Evolutionary conservation across 2,329 filamentous ascomycete genomes (phyloP).

Genomic region (Apiospora marii): DNA sequence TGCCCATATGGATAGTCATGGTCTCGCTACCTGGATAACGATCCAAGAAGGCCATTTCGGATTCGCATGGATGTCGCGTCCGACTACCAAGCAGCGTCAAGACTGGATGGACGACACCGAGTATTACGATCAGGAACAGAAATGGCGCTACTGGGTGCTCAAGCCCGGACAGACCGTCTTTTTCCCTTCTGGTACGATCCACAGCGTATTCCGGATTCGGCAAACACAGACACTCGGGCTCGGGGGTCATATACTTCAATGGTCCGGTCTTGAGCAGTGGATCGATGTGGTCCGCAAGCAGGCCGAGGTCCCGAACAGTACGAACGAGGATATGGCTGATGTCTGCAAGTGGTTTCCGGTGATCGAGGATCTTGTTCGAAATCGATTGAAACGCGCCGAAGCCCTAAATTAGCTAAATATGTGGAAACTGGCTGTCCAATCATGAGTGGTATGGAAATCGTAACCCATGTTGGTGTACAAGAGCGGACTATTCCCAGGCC

Average conservation of each 20-base stretch:
- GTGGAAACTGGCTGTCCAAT: too few species aligned
- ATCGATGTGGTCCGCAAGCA: constrained; percentile 40
- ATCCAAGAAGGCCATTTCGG: constrained; percentile 39
- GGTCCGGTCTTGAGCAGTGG: constrained; percentile 43
- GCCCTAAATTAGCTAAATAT: not conserved
- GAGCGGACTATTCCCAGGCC: too few species aligned
- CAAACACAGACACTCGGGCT: constrained; percentile 41
- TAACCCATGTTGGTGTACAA: too few species aligned
- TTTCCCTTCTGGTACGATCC: constrained; percentile 45
- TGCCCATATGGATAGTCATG: constrained; percentile 45
- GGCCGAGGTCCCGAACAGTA: constrained; percentile 39
- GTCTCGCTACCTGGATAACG: constrained; percentile 46
- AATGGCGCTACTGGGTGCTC: constrained; percentile 44
- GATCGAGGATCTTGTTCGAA: constrained; percentile 20
- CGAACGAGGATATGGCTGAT: constrained; percentile 40
- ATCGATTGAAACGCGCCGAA: constrained; percentile 13
- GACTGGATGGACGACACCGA: constrained; percentile 35
- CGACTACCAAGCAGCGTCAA: constrained; percentile 35
- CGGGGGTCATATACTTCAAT: constrained; percentile 45
- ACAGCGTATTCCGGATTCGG: constrained; percentile 44
- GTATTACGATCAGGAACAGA: constrained; percentile 36
- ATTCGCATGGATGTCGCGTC: constrained; percentile 43
- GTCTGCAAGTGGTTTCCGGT: constrained; percentile 24
- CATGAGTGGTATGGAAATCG: too few species aligned
- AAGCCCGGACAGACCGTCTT: constrained; percentile 45